Evolutionary conservation across 225 moss, liverwort and hornwort genomes (phyloP), one percentile per base, ranked within the genome.

Genomic region (Sphagnum tenellum): DNA sequence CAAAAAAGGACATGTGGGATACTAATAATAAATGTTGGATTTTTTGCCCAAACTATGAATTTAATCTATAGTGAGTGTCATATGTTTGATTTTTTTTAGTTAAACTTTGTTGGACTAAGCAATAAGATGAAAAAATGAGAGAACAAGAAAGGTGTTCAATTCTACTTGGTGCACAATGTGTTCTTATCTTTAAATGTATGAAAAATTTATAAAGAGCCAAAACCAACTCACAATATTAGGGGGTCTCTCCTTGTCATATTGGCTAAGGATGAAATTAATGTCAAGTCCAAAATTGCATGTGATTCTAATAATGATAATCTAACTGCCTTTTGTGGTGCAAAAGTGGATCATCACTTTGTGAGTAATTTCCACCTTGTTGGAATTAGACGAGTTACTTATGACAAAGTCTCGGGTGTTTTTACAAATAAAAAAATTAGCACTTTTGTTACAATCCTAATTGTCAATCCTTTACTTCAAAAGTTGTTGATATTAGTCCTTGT

Each of bases 371-470:
- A 12, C 7, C 0, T 64, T 49, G 50, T 64, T 3, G 63, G 63
- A 13, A 7, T 2, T 1, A 3, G 14, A 48, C 59, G n/a, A 46
- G 14, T n/a, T 45, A 3, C 49, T 6, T 64, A 64, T 50, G 44
- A 4, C 3, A 64, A 64, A 13, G 51, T 64, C 49, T 12, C 51
- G 3, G 63, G 51, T n/a, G 5, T 13, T 4, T 50, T 64, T 29
- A 12, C 2, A 49, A 7, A 2, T 13, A 44, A 65, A 10, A 65
- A 8, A 53, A 65, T 53, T 4, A 12, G 2, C 3, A 45, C 44
- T 53, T 65, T 65, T 65, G 65, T 55, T 6, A 8, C 6, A 10
- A n/a, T 65, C 45, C 45, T 65, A 14, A 5, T 65, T 48, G 52
- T 55, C 3, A 54, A 53, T 55, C 65, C n/a, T 54, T 53, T 65